Base-by-base conservation (phyloP, 345 rosid species). In the Hypericum perforatum region DNA sequence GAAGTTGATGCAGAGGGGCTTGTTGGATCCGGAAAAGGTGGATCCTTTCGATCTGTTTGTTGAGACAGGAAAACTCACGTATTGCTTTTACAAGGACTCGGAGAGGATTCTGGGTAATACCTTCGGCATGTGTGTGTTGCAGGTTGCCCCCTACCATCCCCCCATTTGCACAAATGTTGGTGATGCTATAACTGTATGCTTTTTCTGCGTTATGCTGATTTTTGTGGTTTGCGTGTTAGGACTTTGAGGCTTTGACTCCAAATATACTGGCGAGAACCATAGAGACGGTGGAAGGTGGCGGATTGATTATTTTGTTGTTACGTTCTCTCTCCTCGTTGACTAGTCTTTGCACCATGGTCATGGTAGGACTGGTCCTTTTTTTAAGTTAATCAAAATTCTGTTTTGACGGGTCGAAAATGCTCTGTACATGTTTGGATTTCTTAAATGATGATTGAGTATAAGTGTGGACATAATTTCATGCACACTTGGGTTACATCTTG, bases 251-350 rank as follows among this genome's bases (percentile, higher is more conserved):
- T 32, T 59, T 92, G 64, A 87, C 98, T 39, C 98, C 96, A 13
- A 92, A 92, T 78, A 82, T 92, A 37, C 74, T 87, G 52, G 98
- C 96, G 14, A 87, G 98, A 67, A 92, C 98, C 3, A 82, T 88
- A 55, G 98, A 92, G 70, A 92, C 98, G 14, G 98, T 92, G 50
- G 85, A 92, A 66, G 98, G 98, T 56, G 98, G 96, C 45, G 98
- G 98, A 51, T 52, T 92, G 63, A 70, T 92, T 66, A 70, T 92
- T 9, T 64, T 92, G 68, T 65, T 92, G 64, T 76, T 92, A 11
- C 86, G 85, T 32, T 85, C 96, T 60, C 92, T 92, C 49, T 62
- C 81, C 40, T 87, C 95, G 0, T 65, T 92, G 63, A 92, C 98
- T 63, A 81, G 95, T 67, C 78, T 92, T 39, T 92, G 58, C 76